A percentile compares a stretch with the other conserved stretches of the same genome.
Evolutionary conservation across 2,329 filamentous ascomycete species (phyloP).

Genomic region (Pseudocercospora musae): DNA sequence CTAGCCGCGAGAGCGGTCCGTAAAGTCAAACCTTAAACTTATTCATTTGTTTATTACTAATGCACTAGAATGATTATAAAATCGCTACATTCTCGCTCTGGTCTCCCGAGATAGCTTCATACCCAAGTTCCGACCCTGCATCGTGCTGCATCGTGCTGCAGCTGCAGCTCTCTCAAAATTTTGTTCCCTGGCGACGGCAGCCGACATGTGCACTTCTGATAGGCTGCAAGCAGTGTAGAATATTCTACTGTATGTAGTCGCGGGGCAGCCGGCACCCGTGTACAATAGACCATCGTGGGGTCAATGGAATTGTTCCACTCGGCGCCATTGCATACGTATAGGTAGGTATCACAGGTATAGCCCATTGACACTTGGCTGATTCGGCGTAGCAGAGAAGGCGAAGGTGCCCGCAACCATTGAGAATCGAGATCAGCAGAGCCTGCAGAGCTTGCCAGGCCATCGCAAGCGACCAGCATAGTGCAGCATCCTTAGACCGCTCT

Average conservation of each 20-base stretch:
- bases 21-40: no score
- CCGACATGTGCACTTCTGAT: conserved; percentile 16
- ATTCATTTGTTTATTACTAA: no score
- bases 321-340: conserved; percentile 6
- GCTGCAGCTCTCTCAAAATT: conserved; percentile 1
- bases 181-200: conserved; percentile 5
- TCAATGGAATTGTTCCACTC: conserved; percentile 8
- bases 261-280: conserved; percentile 13
- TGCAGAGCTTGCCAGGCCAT: conserved; percentile 5
- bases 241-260: conserved; percentile 8
- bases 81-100: no score
- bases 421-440: no score
- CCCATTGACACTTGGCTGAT: not conserved
- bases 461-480: conserved; percentile 4
- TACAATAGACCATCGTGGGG: conserved; percentile 7
- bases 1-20: no score
- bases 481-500: not conserved
- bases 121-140: conserved; percentile 5
- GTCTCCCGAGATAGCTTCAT: no score
- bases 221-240: no score
- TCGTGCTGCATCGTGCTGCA: conserved; percentile 2
- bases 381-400: not conserved
- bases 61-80: no score
- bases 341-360: conserved; percentile 5
- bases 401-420: conserved; percentile 1